phyloP scores from a whole-genome alignment of 2,329 filamentous ascomycete genomes.

The Fusarium equiseti region DNA sequence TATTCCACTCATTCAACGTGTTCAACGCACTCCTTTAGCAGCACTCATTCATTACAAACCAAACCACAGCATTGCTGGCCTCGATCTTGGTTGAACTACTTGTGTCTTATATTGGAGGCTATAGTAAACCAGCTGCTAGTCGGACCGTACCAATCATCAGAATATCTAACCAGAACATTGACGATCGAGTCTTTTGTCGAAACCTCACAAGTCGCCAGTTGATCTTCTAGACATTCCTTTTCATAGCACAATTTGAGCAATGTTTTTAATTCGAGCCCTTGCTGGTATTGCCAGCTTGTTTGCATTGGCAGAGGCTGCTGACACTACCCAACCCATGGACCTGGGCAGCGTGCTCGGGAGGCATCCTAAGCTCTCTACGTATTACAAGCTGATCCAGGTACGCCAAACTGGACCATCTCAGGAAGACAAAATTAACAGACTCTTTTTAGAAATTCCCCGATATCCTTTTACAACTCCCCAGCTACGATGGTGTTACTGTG shows the following conservation, averaged over 20 bases:
- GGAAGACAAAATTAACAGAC: background rate
- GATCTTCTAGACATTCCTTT: background rate
- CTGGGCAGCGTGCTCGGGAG: constrained; percentile 56
- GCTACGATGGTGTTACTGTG: constrained; percentile 59
- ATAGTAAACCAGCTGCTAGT: background rate
- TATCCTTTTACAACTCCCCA: constrained; percentile 59
- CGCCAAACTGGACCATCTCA: background rate
- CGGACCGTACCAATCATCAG: background rate
- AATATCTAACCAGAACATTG: background rate
- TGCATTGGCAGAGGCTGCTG: constrained; percentile 29
- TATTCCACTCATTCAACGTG: constrained; percentile 27
- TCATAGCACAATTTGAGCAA: background rate
- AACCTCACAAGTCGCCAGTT: background rate
- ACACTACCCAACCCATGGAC: constrained; percentile 47
- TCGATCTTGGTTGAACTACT: background rate
- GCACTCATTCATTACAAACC: constrained; percentile 10
- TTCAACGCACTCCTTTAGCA: constrained; percentile 20
- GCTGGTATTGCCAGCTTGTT: constrained; percentile 43
- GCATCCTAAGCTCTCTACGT: constrained; percentile 59
- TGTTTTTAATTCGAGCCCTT: constrained; percentile 38
- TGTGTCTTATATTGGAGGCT: background rate
- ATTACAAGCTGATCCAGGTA: constrained; percentile 59
- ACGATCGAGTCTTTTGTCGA: background rate
- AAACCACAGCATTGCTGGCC: background rate
- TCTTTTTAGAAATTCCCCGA: constrained; percentile 59